A percentile compares a stretch with the other conserved stretches of the same genome.
Conservation (phyloP, 352 stramenopile species). For the Elongisporangium prolatum region DNA sequence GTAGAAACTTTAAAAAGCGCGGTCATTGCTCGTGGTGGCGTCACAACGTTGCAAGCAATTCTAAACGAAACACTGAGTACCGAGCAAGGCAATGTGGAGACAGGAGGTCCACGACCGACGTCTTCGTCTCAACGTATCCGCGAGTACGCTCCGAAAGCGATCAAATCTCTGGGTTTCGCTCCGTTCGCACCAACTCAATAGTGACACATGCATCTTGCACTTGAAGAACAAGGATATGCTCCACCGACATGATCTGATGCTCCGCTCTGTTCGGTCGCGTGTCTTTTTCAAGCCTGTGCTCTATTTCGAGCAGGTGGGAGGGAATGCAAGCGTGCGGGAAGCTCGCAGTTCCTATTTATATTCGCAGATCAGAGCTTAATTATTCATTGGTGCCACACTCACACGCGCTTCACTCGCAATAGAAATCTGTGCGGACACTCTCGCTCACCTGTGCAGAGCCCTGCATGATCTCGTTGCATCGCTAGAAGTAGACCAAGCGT, state of each 20-base stretch:
- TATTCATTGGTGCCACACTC: neutral
- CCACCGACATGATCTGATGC: too few species aligned
- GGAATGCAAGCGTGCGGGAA: neutral
- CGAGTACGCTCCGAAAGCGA: conserved; percentile 72
- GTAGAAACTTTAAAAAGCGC: conserved; percentile 44
- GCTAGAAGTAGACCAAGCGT: neutral
- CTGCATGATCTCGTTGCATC: neutral
- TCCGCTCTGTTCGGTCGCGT: neutral
- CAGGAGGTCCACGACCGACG: conserved; percentile 17
- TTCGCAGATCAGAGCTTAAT: neutral
- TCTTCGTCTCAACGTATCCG: conserved; percentile 72
- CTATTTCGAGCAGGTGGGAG: neutral
- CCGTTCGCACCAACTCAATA: conserved; percentile 15
- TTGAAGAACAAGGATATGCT: neutral
- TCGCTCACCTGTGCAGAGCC: neutral
- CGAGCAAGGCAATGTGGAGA: conserved; percentile 1
- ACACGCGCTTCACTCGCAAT: neutral
- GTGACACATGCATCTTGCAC: neutral
- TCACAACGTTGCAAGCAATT: conserved; percentile 56
- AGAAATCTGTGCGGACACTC: neutral
- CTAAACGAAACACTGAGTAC: conserved; percentile 40
- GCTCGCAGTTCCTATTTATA: neutral
- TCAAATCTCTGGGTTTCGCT: conserved; percentile 60
- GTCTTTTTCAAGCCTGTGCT: neutral
- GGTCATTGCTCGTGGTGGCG: conserved; percentile 47